Evolutionary conservation across 139 green algal genomes (phyloP).

Genomic region (Ettlia oleoabundans): DNA sequence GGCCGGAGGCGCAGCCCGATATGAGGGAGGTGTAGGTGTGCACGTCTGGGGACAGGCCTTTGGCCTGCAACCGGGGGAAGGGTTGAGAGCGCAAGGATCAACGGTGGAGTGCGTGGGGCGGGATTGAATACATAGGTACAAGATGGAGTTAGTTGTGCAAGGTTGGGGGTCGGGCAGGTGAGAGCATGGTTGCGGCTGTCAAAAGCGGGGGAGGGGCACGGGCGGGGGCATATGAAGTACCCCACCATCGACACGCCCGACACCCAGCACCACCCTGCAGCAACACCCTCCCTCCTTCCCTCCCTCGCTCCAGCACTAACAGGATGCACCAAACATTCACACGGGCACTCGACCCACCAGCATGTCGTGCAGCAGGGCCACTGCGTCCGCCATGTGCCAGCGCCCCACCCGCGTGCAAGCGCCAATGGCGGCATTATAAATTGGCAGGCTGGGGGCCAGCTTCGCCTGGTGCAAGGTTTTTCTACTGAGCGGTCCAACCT

Average conservation of each 20-base stretch:
- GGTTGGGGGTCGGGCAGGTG: no score
- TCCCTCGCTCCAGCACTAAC: not conserved
- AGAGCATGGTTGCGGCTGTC: no score
- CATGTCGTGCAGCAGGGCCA: conserved; percentile 69
- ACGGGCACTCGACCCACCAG: conserved; percentile 46
- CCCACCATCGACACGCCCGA: no score
- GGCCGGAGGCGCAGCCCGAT: conserved; percentile 22
- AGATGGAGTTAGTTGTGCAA: no score
- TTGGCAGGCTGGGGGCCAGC: conserved; percentile 2
- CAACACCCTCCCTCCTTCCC: not conserved
- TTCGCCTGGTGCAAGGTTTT: not conserved
- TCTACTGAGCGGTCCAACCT: not conserved
- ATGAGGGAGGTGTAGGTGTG: conserved; percentile 62
- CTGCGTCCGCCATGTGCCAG: conserved; percentile 4
- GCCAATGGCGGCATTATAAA: conserved; percentile 25
- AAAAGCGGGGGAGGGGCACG: no score
- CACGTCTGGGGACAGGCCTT: conserved; percentile 45
- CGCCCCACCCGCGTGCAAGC: conserved; percentile 30
- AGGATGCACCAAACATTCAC: not conserved
- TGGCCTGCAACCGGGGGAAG: not conserved
- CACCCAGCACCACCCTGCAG: no score
- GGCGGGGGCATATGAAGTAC: no score
- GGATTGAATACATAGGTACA: no score
- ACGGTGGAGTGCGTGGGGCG: no score
- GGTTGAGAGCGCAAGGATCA: not conserved